Evolutionary conservation across 192 early-diverging fungal species (phyloP).

Genomic region (Entophlyctis luteolus): DNA sequence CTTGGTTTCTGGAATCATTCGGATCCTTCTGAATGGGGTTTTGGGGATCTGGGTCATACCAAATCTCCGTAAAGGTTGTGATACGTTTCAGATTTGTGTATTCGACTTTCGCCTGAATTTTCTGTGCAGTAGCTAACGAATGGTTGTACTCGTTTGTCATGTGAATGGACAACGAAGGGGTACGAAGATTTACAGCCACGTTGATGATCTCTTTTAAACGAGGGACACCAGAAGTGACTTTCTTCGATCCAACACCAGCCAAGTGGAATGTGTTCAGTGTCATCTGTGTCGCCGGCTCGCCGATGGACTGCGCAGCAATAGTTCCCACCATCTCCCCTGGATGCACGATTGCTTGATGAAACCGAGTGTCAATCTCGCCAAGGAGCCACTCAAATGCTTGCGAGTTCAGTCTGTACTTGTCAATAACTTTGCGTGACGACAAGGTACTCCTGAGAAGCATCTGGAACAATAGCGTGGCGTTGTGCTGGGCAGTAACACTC

Average conservation of each 20-base stretch:
- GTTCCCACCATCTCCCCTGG: constrained; percentile 98
- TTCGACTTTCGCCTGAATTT: constrained; percentile 81
- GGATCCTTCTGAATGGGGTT: constrained; percentile 35
- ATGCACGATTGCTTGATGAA: constrained; percentile 84
- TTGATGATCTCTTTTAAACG: constrained; percentile 99
- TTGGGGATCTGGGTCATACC: constrained; percentile 88
- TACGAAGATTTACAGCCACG: constrained; percentile 94
- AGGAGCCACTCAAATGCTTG: constrained; percentile 93
- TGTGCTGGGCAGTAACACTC: constrained; percentile 79
- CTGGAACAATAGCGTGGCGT: constrained; percentile 90
- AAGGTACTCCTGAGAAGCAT: constrained; percentile 79
- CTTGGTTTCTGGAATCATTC: constrained; percentile 73
- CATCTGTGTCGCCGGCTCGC: constrained; percentile 99
- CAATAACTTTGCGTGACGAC: constrained; percentile 78
- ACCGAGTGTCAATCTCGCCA: constrained; percentile 88
- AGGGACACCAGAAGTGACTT: constrained; percentile 96
- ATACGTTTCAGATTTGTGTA: constrained; percentile 87
- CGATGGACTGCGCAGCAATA: constrained; percentile 96
- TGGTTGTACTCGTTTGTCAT: constrained; percentile 64
- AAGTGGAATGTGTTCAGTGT: constrained; percentile 99
- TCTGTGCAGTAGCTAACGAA: constrained; percentile 61
- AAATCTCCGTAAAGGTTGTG: constrained; percentile 84
- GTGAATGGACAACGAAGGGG: constrained; percentile 78
- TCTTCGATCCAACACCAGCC: constrained; percentile 95
- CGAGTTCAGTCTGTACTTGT: constrained; percentile 80